Evolutionary conservation across 148 eudicot genomes (phyloP), one percentile per base, ranked within the genome.

Genomic region (Suaeda aralocaspica): DNA sequence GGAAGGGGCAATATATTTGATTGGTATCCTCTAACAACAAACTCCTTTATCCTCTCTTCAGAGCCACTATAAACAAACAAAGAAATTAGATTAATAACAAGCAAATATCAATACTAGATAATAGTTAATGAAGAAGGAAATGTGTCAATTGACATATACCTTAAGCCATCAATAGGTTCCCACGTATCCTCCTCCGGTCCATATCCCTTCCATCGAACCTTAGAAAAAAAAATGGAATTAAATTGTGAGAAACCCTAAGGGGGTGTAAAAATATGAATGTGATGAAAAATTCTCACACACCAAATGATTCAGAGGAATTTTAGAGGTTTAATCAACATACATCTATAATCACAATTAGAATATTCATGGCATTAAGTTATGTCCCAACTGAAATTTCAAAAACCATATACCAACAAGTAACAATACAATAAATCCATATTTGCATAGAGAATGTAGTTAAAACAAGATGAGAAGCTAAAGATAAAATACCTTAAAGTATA

Each of bases 121-220:
- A 42, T 41, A 41, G 11, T 1, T 24, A 24, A 6, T 18, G 28
- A 48, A 42, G 10, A 68, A 36, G 16, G 25, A 68, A 53, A n/a
- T n/a, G n/a, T 36, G 4, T 36, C 5, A 36, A 36, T 45, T 19
- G 18, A 11, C n/a, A 28, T 41, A 10, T 61, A 71, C 74, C 74
- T 61, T 62, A 71, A 50, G 11, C 68, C 74, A 33, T 61, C 68
- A 24, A 50, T 34, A 22, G 74, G 74, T 28, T 71, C 74, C 74
- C 74, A 71, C 9, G 68, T 71, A 14, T 71, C 74, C 10, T 71
- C 74, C 8, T 71, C 74, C 9, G 59, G 24, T 71, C 67, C 74
- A 36, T 71, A 71, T 49, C 74, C 74, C 59, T 62, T 71, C 74
- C 74, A 71, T 3, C 67, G 67, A 28, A 71, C 74, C 74, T 71